Conservation (phyloP, 2,329 filamentous ascomycete genomes). For the Gremmenia infestans region DNA sequence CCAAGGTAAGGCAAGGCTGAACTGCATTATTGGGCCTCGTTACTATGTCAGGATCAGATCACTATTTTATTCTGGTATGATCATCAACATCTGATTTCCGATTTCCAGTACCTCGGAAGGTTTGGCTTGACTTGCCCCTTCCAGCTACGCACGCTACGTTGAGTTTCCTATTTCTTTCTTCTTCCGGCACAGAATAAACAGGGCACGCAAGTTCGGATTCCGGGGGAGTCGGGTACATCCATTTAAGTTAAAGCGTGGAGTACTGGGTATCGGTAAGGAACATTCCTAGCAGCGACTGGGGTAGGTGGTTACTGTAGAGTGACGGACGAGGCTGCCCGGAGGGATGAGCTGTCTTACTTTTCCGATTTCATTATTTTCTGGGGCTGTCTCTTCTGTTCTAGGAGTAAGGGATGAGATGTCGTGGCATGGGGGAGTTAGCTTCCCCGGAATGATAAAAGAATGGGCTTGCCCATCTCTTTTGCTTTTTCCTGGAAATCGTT, state of each 20-base stretch:
- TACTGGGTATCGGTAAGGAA: neutral
- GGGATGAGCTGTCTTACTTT: slow-evolving; percentile 23
- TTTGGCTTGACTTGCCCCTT: too few species aligned
- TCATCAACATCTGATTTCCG: too few species aligned
- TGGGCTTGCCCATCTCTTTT: neutral
- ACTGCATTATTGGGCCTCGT: too few species aligned
- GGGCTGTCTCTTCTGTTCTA: neutral
- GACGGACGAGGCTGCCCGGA: slow-evolving; percentile 15
- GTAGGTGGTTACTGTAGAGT: slow-evolving; percentile 5
- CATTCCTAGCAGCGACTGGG: slow-evolving; percentile 13
- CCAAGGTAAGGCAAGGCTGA: too few species aligned
- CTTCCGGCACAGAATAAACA: neutral
- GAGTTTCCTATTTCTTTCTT: too few species aligned
- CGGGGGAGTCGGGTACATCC: slow-evolving; percentile 8
- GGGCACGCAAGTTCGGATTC: neutral
- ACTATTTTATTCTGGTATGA: too few species aligned
- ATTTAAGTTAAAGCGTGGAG: neutral
- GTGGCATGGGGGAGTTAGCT: neutral
- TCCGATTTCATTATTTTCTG: neutral
- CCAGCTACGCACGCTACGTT: too few species aligned
- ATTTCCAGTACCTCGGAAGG: too few species aligned
- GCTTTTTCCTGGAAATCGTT: neutral
- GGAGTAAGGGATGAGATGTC: slow-evolving; percentile 4
- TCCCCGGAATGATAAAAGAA: neutral
- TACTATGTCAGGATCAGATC: too few species aligned